Evolutionary conservation across 139 green algal species (phyloP), one percentile per base, ranked within the genome.

Genomic region (Coelastrella sp.): DNA sequence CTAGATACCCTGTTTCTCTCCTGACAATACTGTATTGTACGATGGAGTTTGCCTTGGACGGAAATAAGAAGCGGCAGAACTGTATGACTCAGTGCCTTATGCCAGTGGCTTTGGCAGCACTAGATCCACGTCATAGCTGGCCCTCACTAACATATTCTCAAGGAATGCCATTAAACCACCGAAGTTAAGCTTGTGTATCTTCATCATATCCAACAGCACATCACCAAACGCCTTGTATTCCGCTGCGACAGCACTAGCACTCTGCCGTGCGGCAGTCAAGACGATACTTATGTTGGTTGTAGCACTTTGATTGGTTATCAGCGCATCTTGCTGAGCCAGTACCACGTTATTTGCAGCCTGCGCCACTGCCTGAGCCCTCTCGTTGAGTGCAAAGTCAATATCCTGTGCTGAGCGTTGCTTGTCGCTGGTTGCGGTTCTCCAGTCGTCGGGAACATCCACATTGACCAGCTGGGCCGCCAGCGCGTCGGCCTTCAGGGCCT

Each of bases 401-500:
- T 83, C 77, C 16, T 83, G 77, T 3, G 54, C 54, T 13, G 77
- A 20, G 7, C n/a, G 17, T 22, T 83, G 77, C 77, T 83, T 83
- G 19, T 83, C 56, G 20, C 77, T 83, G 19, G 77, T 83, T 20
- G 77, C 77, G 1, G 77, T 64, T 20, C 16, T 56, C 77, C 77
- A 83, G 7, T 61, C 77, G 11, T 58, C 77, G 14, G 77, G 77
- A 3, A 83, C 77, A 56, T 20, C 77, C 2, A 83, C 77, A 64
- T 83, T 59, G 16, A 83, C 77, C 54, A 83, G 77, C n/a, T 83
- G 77, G 11, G 77, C 77, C n/a, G 19, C 77, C n/a, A 83, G 61
- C 7, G 77, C 17, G 2, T 83, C 77, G 17, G 77, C 77, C 56
- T 32, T 22, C 4, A 83, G 2, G 7, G 22, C 17, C 54, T 64